Evolutionary conservation across 1,139 yeast species (phyloP), one percentile per base, ranked within the genome.

Genomic region (Yamadazyma pseudoaaseri): DNA sequence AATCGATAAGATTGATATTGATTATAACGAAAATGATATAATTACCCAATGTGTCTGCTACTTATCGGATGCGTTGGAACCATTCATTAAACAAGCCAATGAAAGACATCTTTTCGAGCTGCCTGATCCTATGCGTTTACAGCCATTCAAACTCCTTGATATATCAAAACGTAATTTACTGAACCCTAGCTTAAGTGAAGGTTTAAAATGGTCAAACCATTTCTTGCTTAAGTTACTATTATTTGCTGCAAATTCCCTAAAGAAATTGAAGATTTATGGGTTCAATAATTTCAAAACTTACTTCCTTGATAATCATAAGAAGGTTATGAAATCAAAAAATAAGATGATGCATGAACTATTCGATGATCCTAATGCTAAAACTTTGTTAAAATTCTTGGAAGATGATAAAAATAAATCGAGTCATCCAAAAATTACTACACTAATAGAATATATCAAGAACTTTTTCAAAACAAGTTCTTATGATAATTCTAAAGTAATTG

Each of bases 231-330:
- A 79, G 40, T 51, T 85, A 3, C 59, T 92, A 33, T 79, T 80
- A 3, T 76, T 79, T 27, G 81, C 84, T n/a, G 96, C 96, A 0
- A 87, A 82, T 48, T 76, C 81, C 58, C 59, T 79, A 28, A 65
- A 79, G 47, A 57, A 89, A 37, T 62, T 94, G 29, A 81, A 81
- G 45, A 79, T 84, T 12, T 95, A 92, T 57, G 98, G 99, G 0
- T 67, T 90, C 11, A 60, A 74, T 28, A 82, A 95, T 0, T 92
- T 92, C 53, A 82, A 76, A 56, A 65, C 70, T 8, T 84, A 80
- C 52, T 81, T 81, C 49, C 81, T 81, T 47, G 67, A 70, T 39
- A 58, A 55, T 3, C 81, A 81, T 48, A 74, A 65, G 52, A 69
- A 64, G 29, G 64, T 58, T 35, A 65, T 65, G 44, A 73, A 71